Conservation (phyloP, 495 filamentous ascomycete species). For the Penicillium maclennaniae region DNA sequence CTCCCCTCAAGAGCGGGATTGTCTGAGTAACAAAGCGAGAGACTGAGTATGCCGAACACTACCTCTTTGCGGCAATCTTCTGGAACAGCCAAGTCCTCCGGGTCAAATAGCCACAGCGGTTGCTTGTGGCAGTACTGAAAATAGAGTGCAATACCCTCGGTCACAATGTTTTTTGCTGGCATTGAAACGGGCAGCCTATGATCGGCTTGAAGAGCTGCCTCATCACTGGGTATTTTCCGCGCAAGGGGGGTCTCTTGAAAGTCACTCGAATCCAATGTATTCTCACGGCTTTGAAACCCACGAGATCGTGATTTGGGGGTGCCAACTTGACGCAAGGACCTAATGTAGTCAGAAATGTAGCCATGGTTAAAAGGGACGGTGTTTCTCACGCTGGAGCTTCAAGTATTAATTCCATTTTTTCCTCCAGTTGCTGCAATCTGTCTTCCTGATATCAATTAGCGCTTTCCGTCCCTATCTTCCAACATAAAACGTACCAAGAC, state of each 20-base stretch:
- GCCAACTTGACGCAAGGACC: constrained; percentile 11
- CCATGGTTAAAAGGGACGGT: not conserved
- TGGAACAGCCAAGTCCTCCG: constrained; percentile 27
- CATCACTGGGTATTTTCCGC: constrained; percentile 3
- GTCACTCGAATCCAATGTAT: constrained; percentile 3
- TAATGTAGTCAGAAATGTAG: constrained; percentile 10
- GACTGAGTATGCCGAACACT: constrained; percentile 33
- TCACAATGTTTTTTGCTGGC: constrained; percentile 21
- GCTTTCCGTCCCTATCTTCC: not conserved
- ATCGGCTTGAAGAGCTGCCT: constrained; percentile 9
- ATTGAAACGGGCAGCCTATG: constrained; percentile 18
- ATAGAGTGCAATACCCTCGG: constrained; percentile 32
- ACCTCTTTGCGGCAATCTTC: constrained; percentile 31
- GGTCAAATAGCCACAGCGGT: constrained; percentile 42
- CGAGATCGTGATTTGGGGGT: constrained; percentile 6
- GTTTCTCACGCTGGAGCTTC: constrained; percentile 26
- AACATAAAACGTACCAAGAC: constrained; percentile 13
- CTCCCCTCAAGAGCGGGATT: constrained; percentile 13
- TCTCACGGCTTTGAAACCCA: constrained; percentile 5
- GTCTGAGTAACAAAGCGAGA: constrained; percentile 33
- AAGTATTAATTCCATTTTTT: constrained; percentile 41
- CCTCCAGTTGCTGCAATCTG: constrained; percentile 38
- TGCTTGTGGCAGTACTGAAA: constrained; percentile 44
- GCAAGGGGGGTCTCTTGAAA: not conserved
- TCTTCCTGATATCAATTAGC: constrained; percentile 28